Evolutionary conservation across 2,329 filamentous ascomycete genomes (phyloP).

Genomic region (Geosmithia morbida): DNA sequence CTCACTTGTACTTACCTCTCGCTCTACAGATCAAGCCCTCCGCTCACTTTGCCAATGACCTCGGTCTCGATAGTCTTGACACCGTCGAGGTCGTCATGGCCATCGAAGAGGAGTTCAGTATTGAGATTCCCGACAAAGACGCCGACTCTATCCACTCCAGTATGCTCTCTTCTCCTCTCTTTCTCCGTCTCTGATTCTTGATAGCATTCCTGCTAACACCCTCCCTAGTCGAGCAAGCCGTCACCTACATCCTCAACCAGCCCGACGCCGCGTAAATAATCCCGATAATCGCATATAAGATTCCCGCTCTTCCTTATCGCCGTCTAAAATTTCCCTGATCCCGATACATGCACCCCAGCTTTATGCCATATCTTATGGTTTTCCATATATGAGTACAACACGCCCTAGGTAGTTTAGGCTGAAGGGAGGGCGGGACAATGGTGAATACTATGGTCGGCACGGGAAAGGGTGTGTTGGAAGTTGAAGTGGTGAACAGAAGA

Average conservation of each 20-base stretch:
- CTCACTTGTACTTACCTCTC: neutral
- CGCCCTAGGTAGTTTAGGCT: neutral
- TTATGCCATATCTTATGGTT: conserved; percentile 3
- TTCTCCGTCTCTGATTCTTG: neutral
- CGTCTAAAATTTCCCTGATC: neutral
- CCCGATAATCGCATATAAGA: neutral
- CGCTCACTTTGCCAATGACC: conserved; percentile 93
- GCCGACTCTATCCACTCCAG: conserved; percentile 87
- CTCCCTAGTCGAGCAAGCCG: conserved; percentile 70
- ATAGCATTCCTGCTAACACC: neutral
- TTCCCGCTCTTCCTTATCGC: neutral
- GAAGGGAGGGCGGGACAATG: neutral
- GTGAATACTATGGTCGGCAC: neutral
- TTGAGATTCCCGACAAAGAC: conserved; percentile 97
- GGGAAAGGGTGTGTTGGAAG: neutral
- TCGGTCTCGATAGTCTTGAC: conserved; percentile 92
- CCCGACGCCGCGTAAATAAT: conserved; percentile 62
- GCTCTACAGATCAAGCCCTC: conserved; percentile 57
- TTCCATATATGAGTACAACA: conserved; percentile 8
- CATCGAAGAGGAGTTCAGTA: conserved; percentile 88
- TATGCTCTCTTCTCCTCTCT: conserved; percentile 31
- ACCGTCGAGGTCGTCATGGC: conserved; percentile 99
- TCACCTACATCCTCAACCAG: conserved; percentile 86
- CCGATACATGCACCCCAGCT: neutral
- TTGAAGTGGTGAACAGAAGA: neutral